These are phyloP conservation scores for Xylaria venustula DNA, from an alignment of 495 filamentous ascomycete species.

Conservation along the genomic window DNA sequence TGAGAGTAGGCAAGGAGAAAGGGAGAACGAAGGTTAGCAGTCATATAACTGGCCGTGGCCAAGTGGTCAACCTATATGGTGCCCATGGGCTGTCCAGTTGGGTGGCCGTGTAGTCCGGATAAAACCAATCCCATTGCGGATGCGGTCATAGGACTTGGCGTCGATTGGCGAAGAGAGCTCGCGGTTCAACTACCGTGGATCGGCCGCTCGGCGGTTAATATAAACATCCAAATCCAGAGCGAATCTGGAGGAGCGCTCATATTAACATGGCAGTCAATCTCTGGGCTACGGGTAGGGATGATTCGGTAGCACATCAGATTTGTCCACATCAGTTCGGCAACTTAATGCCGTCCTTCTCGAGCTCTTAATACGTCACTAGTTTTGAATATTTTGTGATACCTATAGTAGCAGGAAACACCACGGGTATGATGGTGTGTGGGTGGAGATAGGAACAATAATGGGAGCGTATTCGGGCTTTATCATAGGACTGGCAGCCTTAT, in stretches of 20 bases:
- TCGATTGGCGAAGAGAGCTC: slow-evolving; percentile 10
- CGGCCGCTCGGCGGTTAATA: slow-evolving; percentile 16
- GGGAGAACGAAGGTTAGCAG: not conserved
- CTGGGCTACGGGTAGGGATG: not conserved
- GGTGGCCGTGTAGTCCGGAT: slow-evolving; percentile 9
- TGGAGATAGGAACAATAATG: too few species aligned
- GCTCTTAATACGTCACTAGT: not conserved
- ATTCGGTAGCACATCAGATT: not conserved
- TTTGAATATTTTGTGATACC: not conserved
- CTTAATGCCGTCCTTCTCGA: not conserved
- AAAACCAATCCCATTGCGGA: slow-evolving; percentile 16
- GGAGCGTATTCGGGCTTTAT: too few species aligned
- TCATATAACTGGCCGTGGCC: not conserved
- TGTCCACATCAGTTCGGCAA: slow-evolving; percentile 1
- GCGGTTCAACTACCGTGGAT: slow-evolving; percentile 13
- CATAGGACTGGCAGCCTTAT: not conserved
- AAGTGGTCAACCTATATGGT: slow-evolving; percentile 12
- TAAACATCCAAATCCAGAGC: slow-evolving; percentile 14
- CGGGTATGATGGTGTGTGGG: too few species aligned
- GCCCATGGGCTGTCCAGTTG: not conserved
- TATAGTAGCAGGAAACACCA: too few species aligned
- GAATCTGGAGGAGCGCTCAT: slow-evolving; percentile 11
- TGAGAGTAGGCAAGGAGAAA: not conserved
- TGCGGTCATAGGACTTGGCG: slow-evolving; percentile 13
- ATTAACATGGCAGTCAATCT: slow-evolving; percentile 10